phyloP scores from a whole-genome alignment of 495 filamentous ascomycete genomes.

The Evansstolkia leycettana region DNA sequence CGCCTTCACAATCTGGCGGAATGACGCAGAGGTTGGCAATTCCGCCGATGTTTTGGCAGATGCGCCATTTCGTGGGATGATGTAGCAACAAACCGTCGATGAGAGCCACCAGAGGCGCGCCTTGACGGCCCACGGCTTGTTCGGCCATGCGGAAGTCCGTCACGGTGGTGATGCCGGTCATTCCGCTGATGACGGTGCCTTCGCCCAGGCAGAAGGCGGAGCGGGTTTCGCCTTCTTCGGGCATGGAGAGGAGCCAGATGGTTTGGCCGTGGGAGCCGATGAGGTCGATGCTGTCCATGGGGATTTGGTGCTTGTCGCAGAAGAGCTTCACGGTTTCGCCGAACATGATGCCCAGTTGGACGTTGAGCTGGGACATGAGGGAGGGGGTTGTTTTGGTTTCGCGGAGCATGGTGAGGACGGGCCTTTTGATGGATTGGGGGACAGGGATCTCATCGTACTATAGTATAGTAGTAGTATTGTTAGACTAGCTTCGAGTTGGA shows the following conservation, averaged over 20 bases:
- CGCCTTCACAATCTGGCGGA: conserved; percentile 37
- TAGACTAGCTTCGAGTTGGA: no score
- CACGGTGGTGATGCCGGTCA: conserved; percentile 33
- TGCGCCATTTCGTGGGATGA: conserved; percentile 42
- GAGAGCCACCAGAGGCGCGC: conserved; percentile 32
- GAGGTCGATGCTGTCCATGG: conserved; percentile 36
- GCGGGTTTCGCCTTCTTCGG: conserved; percentile 31
- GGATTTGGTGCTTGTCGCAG: conserved; percentile 29
- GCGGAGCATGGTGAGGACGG: conserved; percentile 42
- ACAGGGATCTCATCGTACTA: conserved; percentile 33
- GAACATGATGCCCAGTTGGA: conserved; percentile 29
- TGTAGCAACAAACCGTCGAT: conserved; percentile 40
- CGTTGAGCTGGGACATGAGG: conserved; percentile 9
- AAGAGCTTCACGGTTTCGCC: conserved; percentile 8
- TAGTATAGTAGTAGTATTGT: no score
- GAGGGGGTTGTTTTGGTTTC: conserved; percentile 17
- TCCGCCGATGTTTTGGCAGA: conserved; percentile 48
- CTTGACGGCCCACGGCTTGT: conserved; percentile 32
- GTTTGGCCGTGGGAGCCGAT: conserved; percentile 49
- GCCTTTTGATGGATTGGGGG: conserved; percentile 39
- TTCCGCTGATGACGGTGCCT: conserved; percentile 23
- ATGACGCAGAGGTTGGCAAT: conserved; percentile 51
- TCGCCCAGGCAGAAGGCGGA: conserved; percentile 38
- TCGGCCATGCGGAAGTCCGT: conserved; percentile 34
- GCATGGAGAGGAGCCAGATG: conserved; percentile 46